These are phyloP conservation scores for Plasmopara viticola DNA, from an alignment of 352 stramenopile genomes.

Conservation along the genomic window DNA sequence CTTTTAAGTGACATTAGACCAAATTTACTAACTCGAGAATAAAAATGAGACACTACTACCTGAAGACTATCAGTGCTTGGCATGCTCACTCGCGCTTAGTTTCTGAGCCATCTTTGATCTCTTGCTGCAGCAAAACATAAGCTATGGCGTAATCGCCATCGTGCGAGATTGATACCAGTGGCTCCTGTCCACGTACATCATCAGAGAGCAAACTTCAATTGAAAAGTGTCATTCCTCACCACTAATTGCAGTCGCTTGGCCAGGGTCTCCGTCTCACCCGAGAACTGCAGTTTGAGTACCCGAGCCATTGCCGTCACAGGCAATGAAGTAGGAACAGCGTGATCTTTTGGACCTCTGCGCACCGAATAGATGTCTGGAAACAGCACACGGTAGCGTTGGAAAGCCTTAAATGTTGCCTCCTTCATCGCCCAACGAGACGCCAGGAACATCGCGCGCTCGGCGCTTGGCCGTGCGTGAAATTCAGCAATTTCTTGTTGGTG, in stretches of 20 bases:
- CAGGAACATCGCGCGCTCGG: conserved; percentile 45
- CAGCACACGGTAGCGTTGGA: conserved; percentile 66
- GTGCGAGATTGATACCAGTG: conserved; percentile 72
- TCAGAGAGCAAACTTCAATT: conserved; percentile 1
- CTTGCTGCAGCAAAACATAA: conserved; percentile 67
- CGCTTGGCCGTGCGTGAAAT: conserved; percentile 36
- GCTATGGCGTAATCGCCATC: conserved; percentile 79
- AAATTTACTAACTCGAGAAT: too few species aligned
- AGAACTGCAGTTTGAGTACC: conserved; percentile 48
- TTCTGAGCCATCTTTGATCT: too few species aligned
- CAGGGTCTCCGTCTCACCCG: conserved; percentile 45
- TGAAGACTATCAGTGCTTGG: too few species aligned
- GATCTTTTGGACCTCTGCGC: conserved; percentile 1
- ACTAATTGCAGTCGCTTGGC: conserved; percentile 44
- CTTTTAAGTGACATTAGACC: too few species aligned
- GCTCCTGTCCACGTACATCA: conserved; percentile 24
- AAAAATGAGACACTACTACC: too few species aligned
- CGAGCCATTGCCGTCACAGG: conserved; percentile 27
- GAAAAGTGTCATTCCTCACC: conserved; percentile 22
- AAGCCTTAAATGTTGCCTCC: conserved; percentile 80
- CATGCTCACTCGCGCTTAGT: too few species aligned
- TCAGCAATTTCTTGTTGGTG: conserved; percentile 61
- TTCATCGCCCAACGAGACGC: conserved; percentile 81
- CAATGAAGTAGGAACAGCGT: conserved; percentile 21
- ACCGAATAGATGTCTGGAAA: conserved; percentile 66